Percentiles rank a stretch among this genome's conserved stretches.
These are phyloP conservation scores for Neoascochyta sp. DNA, from an alignment of 2,329 filamentous ascomycete species.

Conservation along the genomic window DNA sequence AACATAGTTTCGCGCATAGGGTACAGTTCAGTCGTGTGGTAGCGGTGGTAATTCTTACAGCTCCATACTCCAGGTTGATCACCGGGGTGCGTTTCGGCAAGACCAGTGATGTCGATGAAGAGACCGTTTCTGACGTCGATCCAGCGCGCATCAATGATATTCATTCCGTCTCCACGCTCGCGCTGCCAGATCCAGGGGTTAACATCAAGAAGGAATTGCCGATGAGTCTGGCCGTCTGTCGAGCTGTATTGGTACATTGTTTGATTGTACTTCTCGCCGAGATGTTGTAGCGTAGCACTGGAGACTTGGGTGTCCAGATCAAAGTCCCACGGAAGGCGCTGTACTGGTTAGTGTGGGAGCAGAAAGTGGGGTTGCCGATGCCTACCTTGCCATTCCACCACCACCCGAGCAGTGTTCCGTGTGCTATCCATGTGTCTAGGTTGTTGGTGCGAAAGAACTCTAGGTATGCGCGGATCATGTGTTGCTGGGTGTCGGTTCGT, in stretches of 20 bases:
- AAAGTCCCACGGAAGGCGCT: slow-evolving; percentile 79
- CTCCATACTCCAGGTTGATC: slow-evolving; percentile 63
- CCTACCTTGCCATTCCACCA: slow-evolving; percentile 73
- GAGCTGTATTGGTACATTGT: slow-evolving; percentile 53
- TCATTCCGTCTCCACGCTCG: slow-evolving; percentile 62
- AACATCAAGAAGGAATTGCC: slow-evolving; percentile 68
- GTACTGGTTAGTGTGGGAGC: slow-evolving; percentile 18
- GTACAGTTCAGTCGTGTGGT: slow-evolving; percentile 67
- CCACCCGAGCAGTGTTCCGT: slow-evolving; percentile 81
- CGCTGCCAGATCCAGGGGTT: slow-evolving; percentile 67
- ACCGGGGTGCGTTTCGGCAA: slow-evolving; percentile 63
- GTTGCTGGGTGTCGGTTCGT: slow-evolving; percentile 61
- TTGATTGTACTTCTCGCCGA: slow-evolving; percentile 65
- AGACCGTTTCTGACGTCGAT: slow-evolving; percentile 72
- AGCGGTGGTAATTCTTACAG: slow-evolving; percentile 77
- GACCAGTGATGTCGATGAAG: slow-evolving; percentile 78
- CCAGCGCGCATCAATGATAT: slow-evolving; percentile 82
- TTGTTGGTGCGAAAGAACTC: slow-evolving; percentile 60
- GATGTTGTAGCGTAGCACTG: slow-evolving; percentile 60
- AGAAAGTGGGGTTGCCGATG: neutral
- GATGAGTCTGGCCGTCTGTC: slow-evolving; percentile 37
- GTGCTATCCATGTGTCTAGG: slow-evolving; percentile 81
- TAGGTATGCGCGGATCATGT: slow-evolving; percentile 73
- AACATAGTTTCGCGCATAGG: slow-evolving; percentile 71
- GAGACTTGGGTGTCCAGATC: slow-evolving; percentile 80